Conservation (phyloP, 2,329 filamentous ascomycete genomes). For the Diaporthe ilicicola region DNA sequence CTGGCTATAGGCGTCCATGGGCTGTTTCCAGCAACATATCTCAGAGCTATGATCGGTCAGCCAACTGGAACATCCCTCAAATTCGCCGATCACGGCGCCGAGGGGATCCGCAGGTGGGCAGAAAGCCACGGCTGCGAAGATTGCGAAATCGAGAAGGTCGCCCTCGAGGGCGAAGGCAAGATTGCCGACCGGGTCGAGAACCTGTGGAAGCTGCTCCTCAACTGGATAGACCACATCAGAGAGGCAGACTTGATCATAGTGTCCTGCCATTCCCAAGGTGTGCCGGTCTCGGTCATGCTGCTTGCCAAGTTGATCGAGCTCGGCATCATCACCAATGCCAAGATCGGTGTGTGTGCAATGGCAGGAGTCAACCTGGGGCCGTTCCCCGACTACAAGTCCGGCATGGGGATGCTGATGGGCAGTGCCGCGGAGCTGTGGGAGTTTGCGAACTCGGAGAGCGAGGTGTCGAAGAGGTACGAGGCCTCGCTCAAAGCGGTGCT, state of each 20-base stretch:
- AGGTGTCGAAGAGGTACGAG: slow-evolving; percentile 84
- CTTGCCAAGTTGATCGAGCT: slow-evolving; percentile 92
- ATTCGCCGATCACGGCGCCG: slow-evolving; percentile 87
- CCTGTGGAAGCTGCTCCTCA: slow-evolving; percentile 91
- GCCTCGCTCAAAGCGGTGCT: slow-evolving; percentile 78
- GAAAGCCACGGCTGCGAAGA: slow-evolving; percentile 76
- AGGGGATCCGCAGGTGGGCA: slow-evolving; percentile 85
- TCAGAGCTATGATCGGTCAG: slow-evolving; percentile 92
- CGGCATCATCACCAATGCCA: slow-evolving; percentile 79
- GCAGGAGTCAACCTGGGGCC: slow-evolving; percentile 92
- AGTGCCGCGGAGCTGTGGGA: slow-evolving; percentile 96
- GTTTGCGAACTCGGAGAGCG: slow-evolving; percentile 83
- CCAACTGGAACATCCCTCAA: slow-evolving; percentile 95
- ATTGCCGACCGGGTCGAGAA: slow-evolving; percentile 90
- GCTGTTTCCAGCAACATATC: slow-evolving; percentile 85
- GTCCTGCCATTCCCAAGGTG: slow-evolving; percentile 95
- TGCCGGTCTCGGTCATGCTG: slow-evolving; percentile 92
- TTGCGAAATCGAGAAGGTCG: slow-evolving; percentile 89
- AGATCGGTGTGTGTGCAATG: slow-evolving; percentile 87
- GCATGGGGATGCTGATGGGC: slow-evolving; percentile 85
- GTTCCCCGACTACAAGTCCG: slow-evolving; percentile 89
- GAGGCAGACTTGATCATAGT: slow-evolving; percentile 88
- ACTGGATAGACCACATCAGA: slow-evolving; percentile 92
- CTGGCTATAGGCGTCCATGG: slow-evolving; percentile 95
- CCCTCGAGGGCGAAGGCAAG: slow-evolving; percentile 92